Evolutionary conservation across 768 basidiomycete species (phyloP), one percentile per base, ranked within the genome.

Genomic region (Russula compacta): DNA sequence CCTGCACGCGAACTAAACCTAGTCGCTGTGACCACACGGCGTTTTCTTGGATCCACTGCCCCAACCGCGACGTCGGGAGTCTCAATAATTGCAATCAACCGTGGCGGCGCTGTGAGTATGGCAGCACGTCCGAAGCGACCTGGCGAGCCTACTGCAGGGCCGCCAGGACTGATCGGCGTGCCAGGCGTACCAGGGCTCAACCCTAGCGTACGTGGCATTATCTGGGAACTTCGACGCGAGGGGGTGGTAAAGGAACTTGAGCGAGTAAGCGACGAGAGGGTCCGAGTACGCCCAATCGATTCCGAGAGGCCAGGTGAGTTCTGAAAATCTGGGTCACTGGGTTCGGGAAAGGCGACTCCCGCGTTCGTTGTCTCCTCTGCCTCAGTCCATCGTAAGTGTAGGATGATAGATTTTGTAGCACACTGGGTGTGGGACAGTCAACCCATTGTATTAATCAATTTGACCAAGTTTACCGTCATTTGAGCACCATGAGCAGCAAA

Each of bases 11-110:
- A 85, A 70, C 91, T 92, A 69, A 94, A 95, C 62, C 92, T 76
- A 17, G 92, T 95, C 7, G 89, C 88, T 56, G 90, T 92, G 14
- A 92, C 86, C 1, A 94, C 89, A 51, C 92, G 76, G 66, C 87
- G 78, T 78, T 93, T 91, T 71, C 79, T 77, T 17, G 89, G 83
- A 71, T 95, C 92, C 9, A 93, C 88, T 24, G 92, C 89, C 9
- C 92, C 92, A 40, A 92, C 83, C n/a, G 85, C 91, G 9, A 92
- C 85, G 69, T 93, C 92, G 0, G 91, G 89, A 10, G 89, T 92
- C 71, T 89, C 89, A 17, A 94, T 86, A 35, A 93, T 75, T 4
- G 86, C 89, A 17, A 94, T 81, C 33, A 94, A 74, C 69, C 85
- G 85, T 15, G 92, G 92, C n/a, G 90, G 87, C 15, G 87, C 87